phyloP scores from a whole-genome alignment of 1,284 basidiomycete species.

The Vanrija humicola region DNA sequence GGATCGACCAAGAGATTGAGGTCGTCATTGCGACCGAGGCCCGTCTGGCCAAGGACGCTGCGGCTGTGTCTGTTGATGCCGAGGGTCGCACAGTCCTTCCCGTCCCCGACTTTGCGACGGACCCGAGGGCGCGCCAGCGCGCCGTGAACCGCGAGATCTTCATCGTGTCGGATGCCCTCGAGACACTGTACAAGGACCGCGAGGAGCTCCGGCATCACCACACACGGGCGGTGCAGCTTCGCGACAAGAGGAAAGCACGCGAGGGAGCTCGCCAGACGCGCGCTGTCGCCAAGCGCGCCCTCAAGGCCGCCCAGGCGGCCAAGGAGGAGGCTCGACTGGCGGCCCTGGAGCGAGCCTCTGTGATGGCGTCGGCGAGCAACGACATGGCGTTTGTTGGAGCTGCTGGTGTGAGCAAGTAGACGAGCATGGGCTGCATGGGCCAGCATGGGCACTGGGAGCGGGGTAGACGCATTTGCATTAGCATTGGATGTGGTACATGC shows the following conservation, averaged over 20 bases:
- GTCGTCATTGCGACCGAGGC: slow-evolving; percentile 4
- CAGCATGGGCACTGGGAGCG: too few species aligned
- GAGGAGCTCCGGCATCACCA: not conserved
- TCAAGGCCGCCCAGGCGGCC: too few species aligned
- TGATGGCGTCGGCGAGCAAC: too few species aligned
- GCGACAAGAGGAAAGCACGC: not conserved
- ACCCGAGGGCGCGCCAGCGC: not conserved
- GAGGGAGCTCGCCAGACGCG: too few species aligned
- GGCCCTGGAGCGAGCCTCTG: too few species aligned
- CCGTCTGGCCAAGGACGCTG: not conserved
- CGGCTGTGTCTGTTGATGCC: not conserved
- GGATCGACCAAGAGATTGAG: slow-evolving; percentile 2
- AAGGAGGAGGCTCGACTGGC: too few species aligned
- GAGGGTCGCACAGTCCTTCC: not conserved
- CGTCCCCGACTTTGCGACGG: not conserved
- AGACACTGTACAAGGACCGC: not conserved
- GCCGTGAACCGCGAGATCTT: slow-evolving; percentile 1
- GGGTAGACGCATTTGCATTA: too few species aligned
- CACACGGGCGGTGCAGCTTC: not conserved
- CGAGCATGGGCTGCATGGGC: too few species aligned
- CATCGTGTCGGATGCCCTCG: slow-evolving; percentile 1
- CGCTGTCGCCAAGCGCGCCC: too few species aligned
- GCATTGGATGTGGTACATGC: too few species aligned
- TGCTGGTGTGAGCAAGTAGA: too few species aligned
- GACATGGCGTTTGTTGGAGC: too few species aligned